Evolutionary conservation across 2,329 filamentous ascomycete genomes (phyloP).

Genomic region (Epichloe gansuensis): DNA sequence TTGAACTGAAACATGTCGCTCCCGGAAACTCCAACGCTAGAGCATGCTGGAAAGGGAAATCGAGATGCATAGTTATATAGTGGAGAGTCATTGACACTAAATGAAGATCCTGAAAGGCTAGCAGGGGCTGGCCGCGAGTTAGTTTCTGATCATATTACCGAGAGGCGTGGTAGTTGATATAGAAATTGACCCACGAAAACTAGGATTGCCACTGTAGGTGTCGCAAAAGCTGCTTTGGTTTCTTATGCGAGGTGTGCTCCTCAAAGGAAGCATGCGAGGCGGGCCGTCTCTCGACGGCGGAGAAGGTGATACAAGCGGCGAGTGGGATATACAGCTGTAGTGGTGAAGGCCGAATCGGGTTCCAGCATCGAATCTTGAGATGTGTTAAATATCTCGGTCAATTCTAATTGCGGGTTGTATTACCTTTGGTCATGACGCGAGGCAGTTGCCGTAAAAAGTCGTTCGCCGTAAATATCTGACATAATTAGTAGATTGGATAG

Average conservation of each 20-base stretch:
- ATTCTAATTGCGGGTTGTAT: background rate
- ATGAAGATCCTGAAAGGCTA: slow-evolving; percentile 16
- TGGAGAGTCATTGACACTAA: slow-evolving; percentile 17
- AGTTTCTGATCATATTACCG: background rate
- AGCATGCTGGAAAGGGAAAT: slow-evolving; percentile 14
- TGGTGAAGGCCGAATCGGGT: slow-evolving; percentile 22
- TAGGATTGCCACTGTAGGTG: slow-evolving; percentile 3
- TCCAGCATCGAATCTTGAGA: slow-evolving; percentile 19
- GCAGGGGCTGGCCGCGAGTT: slow-evolving; percentile 12
- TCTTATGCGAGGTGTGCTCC: slow-evolving; percentile 13
- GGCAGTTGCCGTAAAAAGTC: slow-evolving; percentile 9
- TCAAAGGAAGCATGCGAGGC: slow-evolving; percentile 12
- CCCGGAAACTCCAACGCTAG: slow-evolving; percentile 12
- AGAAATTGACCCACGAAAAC: slow-evolving; percentile 4
- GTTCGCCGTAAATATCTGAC: slow-evolving; percentile 14
- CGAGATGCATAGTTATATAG: slow-evolving; percentile 19
- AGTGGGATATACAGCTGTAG: slow-evolving; percentile 24
- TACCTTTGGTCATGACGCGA: slow-evolving; percentile 16
- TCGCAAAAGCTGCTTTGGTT: slow-evolving; percentile 7
- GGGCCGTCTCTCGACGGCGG: slow-evolving; percentile 17
- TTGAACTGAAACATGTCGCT: slow-evolving; percentile 17
- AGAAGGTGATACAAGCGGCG: slow-evolving; percentile 25
- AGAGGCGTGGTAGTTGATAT: background rate
- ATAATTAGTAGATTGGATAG: slow-evolving; percentile 9
- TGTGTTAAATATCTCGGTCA: slow-evolving; percentile 4